These are phyloP conservation scores for Tephrocybe sp. DNA, from an alignment of 768 basidiomycete genomes.

Conservation along the genomic window DNA sequence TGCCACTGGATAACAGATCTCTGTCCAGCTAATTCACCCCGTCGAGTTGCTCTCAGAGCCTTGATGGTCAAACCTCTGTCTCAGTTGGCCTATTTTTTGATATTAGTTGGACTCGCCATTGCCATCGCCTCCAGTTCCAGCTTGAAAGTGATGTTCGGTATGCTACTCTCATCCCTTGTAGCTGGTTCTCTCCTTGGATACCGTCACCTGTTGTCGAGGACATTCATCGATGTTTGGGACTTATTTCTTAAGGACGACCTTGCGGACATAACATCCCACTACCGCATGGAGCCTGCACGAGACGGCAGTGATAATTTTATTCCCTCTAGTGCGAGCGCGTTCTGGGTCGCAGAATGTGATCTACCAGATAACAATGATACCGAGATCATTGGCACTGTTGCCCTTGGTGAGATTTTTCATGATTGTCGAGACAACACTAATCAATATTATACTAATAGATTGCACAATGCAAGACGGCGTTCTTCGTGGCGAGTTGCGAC, in stretches of 20 bases:
- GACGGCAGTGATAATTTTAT: neutral
- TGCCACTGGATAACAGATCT: neutral
- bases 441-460: neutral
- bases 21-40: conserved; percentile 20
- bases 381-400: conserved; percentile 10
- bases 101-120: neutral
- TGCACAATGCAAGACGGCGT: conserved; percentile 2
- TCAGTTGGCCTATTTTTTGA: conserved; percentile 11
- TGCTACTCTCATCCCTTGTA: neutral
- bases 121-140: conserved; percentile 3
- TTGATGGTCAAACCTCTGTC: conserved; percentile 11
- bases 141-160: neutral
- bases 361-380: neutral
- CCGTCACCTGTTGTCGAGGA: conserved; percentile 10
- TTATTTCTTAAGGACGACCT: conserved; percentile 19
- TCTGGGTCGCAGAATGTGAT: conserved; percentile 7
- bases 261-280: neutral
- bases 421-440: neutral
- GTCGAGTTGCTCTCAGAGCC: conserved; percentile 7
- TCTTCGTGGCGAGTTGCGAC: conserved; percentile 8
- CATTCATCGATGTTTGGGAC: conserved; percentile 7
- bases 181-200: conserved; percentile 10
- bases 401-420: conserved; percentile 13
- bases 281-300: neutral
- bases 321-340: conserved; percentile 1